Base-by-base conservation (phyloP, 2,329 filamentous ascomycete genomes). In the Zelopaecilomyces penicillatus region DNA sequence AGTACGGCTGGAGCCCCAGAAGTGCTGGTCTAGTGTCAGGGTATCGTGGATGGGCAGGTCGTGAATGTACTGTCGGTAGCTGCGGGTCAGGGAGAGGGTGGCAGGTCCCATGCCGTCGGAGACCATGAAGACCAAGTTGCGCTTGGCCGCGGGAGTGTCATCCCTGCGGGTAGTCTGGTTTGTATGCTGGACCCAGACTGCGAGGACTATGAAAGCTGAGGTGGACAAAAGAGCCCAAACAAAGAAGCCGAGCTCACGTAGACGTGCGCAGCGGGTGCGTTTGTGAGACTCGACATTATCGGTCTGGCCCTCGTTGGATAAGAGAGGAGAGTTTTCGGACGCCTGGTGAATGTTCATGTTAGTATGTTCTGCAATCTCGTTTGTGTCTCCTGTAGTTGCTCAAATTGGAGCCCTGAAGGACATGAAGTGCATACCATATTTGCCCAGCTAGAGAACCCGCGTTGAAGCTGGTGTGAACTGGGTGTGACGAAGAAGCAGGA, bases 101-200 rank as follows among this genome's bases (percentile, higher is more conserved):
- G 93, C 87, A 6, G 93, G 93, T 0, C 93, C 93, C 93, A 98
- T 98, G 58, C 93, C 93, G 64, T 98, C 93, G 1, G 88, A 95
- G 33, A 98, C 91, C 93, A 98, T 98, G 72, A 98, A 97, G 56
- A 98, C 84, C 43, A 98, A 74, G 65, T 97, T 98, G 44, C 87
- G 79, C 73, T 97, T 98, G 42, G 81, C 79, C 29, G 57, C 57
- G 65, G 45, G 73, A 70, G 55, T 39, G 52, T 53, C 37, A 28
- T 56, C 61, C 5, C 37, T 31, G n/a, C 28, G 59, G 46, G 41
- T 60, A 8, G 71, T 74, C 45, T 75, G 69, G 50, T 80, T 73
- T 55, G 80, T 76, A 64, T 95, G 87, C 59, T 87, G 85, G 11
- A 86, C 66, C 67, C 73, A 73, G n/a, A 93, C 85, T 4, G 86